A percentile compares a stretch with the other conserved stretches of the same genome.
phyloP scores from a whole-genome alignment of 176 grass and related monocot genomes.

The Alloteropsis semialata region DNA sequence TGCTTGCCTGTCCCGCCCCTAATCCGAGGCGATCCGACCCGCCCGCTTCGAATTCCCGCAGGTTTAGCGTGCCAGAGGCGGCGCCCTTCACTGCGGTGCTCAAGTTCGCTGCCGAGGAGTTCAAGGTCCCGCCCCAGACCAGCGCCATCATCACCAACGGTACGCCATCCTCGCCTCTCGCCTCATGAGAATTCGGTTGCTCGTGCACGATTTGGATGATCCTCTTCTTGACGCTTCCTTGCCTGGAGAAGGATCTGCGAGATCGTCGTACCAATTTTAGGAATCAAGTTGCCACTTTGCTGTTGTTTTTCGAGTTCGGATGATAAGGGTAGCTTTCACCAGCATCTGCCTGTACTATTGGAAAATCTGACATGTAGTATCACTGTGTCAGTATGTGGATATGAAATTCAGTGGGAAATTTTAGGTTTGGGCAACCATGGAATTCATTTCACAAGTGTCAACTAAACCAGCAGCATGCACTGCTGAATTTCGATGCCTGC shows the following conservation, averaged over 20 bases:
- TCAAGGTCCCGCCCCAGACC: conserved; percentile 97
- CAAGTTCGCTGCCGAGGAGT: conserved; percentile 96
- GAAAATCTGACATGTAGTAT: background rate
- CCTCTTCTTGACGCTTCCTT: too few relatives aligned
- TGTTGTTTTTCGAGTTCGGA: too few relatives aligned
- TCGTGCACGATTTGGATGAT: background rate
- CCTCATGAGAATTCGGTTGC: background rate
- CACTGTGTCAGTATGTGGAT: too few relatives aligned
- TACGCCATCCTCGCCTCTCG: background rate
- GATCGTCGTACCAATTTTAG: too few relatives aligned
- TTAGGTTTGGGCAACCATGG: background rate
- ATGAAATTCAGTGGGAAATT: too few relatives aligned
- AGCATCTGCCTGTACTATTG: background rate
- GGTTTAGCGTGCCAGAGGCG: conserved; percentile 96
- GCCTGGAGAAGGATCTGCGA: too few relatives aligned
- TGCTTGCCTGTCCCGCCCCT: background rate
- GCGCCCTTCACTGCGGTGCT: conserved; percentile 97
- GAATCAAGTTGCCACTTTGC: too few relatives aligned
- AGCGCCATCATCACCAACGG: conserved; percentile 99
- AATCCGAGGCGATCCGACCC: background rate
- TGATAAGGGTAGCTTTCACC: background rate
- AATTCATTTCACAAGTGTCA: background rate
- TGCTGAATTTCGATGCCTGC: background rate
- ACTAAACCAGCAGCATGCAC: background rate
- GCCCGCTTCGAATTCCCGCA: conserved; percentile 29